Base-by-base conservation (phyloP, 805 yeast genomes). In the Blastobotrys peoriensis region DNA sequence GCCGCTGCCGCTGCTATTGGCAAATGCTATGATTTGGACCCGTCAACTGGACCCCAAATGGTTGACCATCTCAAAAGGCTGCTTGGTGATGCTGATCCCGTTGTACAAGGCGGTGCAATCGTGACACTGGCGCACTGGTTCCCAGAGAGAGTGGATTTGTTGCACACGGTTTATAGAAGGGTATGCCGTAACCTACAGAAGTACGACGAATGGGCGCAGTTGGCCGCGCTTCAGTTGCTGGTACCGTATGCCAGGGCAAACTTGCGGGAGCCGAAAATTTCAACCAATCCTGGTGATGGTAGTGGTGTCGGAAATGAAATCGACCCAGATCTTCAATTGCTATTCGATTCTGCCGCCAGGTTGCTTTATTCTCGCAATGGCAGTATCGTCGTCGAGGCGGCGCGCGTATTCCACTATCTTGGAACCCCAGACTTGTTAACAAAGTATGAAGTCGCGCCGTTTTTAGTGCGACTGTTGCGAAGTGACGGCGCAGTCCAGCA, bases 1-100 rank as follows among this genome's bases (percentile, higher is more conserved):
- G 83, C 95, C 1, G 77, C 91, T 1, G 88, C 91, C 2, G 71
- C 83, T 39, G 85, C 95, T 0, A 70, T 88, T 25, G 73, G 79
- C 3, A 86, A 84, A 43, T 60, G 78, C 22, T 68, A 62, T 48
- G 69, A 68, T 44, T 65, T 71, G 5, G 71, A 68, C 10, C 61
- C 70, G 2, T 66, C 76, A 1, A 66, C 69, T 28, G 62, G 65
- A 17, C 69, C 66, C 5, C 84, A 79, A 43, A 61, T 86, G 28
- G 52, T 71, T 5, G 75, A 67, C 2, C 61, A 71, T 30, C 62
- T 89, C 38, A 62, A 69, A 16, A 67, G 66, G 36, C 64, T 89
- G 15, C 61, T 93, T 38, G 66, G 73, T n/a, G 96, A 89, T 58
- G 61, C 71, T 9, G 81, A 80, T 44, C 67, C 79, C 0, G 63